phyloP scores from a whole-genome alignment of 2,329 filamentous ascomycete species.

The Beauveria australis region DNA sequence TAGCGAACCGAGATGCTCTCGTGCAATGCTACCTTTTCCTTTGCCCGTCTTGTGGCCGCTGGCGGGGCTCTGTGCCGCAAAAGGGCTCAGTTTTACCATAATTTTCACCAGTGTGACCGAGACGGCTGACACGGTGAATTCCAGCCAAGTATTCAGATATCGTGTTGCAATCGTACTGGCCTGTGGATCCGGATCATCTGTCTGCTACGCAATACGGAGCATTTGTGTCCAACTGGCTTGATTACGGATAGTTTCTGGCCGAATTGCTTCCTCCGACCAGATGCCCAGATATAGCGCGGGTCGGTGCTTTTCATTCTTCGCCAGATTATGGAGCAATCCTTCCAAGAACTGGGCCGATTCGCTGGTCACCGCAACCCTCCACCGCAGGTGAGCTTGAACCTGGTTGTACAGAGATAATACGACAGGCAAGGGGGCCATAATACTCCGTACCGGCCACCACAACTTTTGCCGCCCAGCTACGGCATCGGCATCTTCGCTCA shows the following conservation, averaged over 20 bases:
- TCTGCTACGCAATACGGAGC: neutral
- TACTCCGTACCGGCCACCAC: neutral
- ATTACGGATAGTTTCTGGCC: neutral
- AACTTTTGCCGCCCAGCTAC: neutral
- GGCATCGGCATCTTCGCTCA: neutral
- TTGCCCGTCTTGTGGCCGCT: neutral
- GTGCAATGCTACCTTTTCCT: neutral
- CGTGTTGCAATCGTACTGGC: neutral
- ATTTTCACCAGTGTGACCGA: neutral
- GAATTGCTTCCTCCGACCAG: neutral
- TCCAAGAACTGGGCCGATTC: slow-evolving; percentile 5
- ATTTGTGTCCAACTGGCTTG: neutral
- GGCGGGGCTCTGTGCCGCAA: neutral
- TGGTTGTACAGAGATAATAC: neutral
- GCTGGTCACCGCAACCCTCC: neutral
- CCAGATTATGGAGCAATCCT: slow-evolving; percentile 3
- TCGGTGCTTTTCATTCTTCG: neutral
- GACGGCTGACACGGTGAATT: neutral
- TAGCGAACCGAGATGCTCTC: neutral
- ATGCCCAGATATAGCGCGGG: slow-evolving; percentile 3
- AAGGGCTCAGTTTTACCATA: neutral
- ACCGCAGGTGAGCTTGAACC: neutral
- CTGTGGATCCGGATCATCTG: slow-evolving; percentile 1
- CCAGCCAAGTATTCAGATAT: neutral
- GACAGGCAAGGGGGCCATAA: neutral